These are phyloP conservation scores for Colletotrichum sp. DNA, from an alignment of 2,329 filamentous ascomycete genomes.

Conservation along the genomic window DNA sequence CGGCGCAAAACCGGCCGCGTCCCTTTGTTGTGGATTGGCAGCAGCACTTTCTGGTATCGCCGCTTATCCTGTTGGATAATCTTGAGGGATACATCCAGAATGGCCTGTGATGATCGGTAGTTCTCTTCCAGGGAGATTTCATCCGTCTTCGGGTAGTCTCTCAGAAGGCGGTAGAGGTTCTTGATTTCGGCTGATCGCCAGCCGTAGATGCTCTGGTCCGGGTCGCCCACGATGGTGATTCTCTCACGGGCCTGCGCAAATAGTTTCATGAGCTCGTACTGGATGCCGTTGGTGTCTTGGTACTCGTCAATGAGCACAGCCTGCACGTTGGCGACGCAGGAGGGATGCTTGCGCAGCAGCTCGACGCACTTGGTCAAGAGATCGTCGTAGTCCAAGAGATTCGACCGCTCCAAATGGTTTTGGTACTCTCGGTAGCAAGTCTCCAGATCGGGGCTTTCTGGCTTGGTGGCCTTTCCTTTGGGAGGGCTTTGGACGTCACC, in stretches of 20 bases:
- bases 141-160: constrained; percentile 77
- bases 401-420: constrained; percentile 73
- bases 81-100: constrained; percentile 78
- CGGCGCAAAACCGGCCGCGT: constrained; percentile 81
- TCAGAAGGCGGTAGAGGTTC: constrained; percentile 81
- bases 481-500: constrained; percentile 44
- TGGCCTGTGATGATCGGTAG: constrained; percentile 88
- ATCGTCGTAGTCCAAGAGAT: constrained; percentile 94
- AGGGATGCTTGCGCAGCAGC: constrained; percentile 73
- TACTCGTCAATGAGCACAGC: constrained; percentile 96
- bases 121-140: constrained; percentile 91
- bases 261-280: constrained; percentile 92
- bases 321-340: constrained; percentile 88
- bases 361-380: constrained; percentile 84
- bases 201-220: constrained; percentile 97
- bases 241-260: constrained; percentile 74
- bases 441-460: constrained; percentile 64
- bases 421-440: constrained; percentile 79
- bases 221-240: constrained; percentile 96
- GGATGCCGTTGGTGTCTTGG: constrained; percentile 93
- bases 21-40: constrained; percentile 81
- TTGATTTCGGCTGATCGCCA: constrained; percentile 93
- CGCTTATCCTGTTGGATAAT: constrained; percentile 90
- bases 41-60: constrained; percentile 79
- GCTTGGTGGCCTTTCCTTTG: constrained; percentile 34